Percentiles rank a stretch among this genome's conserved stretches.
Evolutionary conservation across 2,329 filamentous ascomycete genomes (phyloP).

Genomic region (Coleophoma crateriformis): DNA sequence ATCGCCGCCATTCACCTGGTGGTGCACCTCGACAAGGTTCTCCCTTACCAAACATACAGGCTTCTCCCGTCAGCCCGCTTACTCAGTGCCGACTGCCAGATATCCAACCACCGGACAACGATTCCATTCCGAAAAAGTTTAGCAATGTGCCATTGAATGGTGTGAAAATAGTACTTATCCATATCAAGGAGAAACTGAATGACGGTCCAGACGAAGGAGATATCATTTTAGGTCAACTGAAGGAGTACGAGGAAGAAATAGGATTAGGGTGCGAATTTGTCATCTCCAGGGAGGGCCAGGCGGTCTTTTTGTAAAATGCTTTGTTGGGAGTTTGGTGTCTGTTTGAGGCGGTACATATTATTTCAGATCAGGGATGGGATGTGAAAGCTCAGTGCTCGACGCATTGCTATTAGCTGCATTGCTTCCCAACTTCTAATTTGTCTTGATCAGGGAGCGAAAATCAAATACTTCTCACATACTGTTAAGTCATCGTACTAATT

Average conservation of each 20-base stretch:
- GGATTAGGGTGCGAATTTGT: constrained; percentile 75
- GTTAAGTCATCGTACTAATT: no score
- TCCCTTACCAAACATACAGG: neutral
- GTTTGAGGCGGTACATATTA: no score
- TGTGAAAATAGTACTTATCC: constrained; percentile 80
- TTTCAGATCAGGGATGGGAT: no score
- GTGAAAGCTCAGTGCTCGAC: no score
- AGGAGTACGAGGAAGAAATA: constrained; percentile 48
- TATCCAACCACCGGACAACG: neutral
- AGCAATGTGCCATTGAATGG: constrained; percentile 47
- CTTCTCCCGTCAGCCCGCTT: constrained; percentile 2
- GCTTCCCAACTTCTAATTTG: no score
- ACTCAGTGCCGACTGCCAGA: neutral
- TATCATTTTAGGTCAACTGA: constrained; percentile 64
- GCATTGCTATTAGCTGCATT: no score
- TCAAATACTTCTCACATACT: no score
- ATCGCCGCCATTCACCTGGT: neutral
- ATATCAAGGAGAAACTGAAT: constrained; percentile 80
- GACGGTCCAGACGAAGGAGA: constrained; percentile 63
- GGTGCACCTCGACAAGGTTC: neutral
- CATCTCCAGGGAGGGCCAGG: constrained; percentile 61
- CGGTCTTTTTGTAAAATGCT: constrained; percentile 27
- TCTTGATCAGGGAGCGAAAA: no score
- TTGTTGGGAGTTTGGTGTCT: neutral
- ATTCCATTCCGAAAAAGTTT: neutral